These are phyloP conservation scores for Suillus spraguei DNA, from an alignment of 768 basidiomycete genomes.

Conservation along the genomic window DNA sequence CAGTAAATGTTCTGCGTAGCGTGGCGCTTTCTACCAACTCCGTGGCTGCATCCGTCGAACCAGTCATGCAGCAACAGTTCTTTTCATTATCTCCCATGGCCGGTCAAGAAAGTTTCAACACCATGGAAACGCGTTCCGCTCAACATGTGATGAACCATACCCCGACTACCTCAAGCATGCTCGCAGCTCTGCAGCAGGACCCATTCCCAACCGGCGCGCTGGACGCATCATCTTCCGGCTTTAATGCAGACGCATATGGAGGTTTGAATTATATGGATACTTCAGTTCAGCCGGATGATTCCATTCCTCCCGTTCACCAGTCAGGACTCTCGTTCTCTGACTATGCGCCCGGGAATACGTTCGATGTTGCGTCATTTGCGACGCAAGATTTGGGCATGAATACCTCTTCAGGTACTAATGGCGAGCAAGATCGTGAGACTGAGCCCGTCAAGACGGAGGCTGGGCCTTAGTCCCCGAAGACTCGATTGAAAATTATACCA, in stretches of 20 bases:
- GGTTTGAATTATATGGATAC: conserved; percentile 80
- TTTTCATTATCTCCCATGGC: conserved; percentile 88
- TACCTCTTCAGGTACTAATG: conserved; percentile 48
- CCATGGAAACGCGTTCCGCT: conserved; percentile 60
- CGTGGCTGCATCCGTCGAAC: conserved; percentile 89
- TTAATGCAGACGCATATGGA: conserved; percentile 69
- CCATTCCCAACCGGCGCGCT: conserved; percentile 66
- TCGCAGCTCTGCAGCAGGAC: conserved; percentile 83
- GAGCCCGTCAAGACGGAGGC: conserved; percentile 73
- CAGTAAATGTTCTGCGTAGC: conserved; percentile 82
- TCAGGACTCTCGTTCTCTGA: conserved; percentile 72
- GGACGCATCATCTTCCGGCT: conserved; percentile 63
- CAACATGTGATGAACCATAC: conserved; percentile 72
- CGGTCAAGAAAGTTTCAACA: conserved; percentile 77
- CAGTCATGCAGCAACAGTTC: conserved; percentile 89
- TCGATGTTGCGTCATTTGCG: conserved; percentile 71
- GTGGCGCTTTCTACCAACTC: conserved; percentile 91
- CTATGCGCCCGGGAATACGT: conserved; percentile 62
- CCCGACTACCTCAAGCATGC: conserved; percentile 89
- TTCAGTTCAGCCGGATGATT: conserved; percentile 63
- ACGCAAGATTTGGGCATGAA: conserved; percentile 67
- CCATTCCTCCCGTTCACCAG: conserved; percentile 59
- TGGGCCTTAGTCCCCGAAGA: conserved; percentile 29
- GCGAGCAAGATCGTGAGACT: conserved; percentile 63
- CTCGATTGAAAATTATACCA: conserved; percentile 21